Evolutionary conservation across 345 rosid species (phyloP), one percentile per base, ranked within the genome.

Genomic region (Eucalyptus decipiens): DNA sequence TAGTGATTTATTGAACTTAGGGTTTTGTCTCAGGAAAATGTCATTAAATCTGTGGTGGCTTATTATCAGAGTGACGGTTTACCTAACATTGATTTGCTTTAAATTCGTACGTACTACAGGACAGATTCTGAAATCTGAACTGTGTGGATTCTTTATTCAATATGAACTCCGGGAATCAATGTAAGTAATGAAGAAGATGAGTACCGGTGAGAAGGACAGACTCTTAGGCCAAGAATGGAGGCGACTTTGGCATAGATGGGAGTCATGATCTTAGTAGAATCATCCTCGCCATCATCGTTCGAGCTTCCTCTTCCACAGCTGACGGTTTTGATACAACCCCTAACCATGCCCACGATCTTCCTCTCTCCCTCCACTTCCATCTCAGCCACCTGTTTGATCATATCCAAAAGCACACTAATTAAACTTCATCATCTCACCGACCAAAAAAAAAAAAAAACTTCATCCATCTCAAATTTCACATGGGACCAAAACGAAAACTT

Each of bases 241-340:
- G 98, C 99, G 60, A 93, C 92, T 90, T 96, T 95, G 86, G 99
- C 94, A 91, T 93, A 95, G 72, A 95, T 87, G 34, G 97, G 95
- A 69, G 42, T 32, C 54, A 90, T n/a, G 26, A 92, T 86, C 32
- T 89, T 91, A 40, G 67, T 45, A 45, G 69, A 85, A 65, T 91
- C 90, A 85, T 69, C 47, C 47, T 76, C 83, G 47, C 83, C 83
- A 76, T 11, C 83, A 37, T 37, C 83, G 65, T 32, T 14, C 17
- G 42, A 56, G 62, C 60, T 86, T 51, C 87, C 65, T 65, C 89
- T 93, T 88, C 97, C 98, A 89, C 98, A 94, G 52, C 98, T 95
- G 87, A 95, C 97, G 89, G 93, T 95, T 92, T 97, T 97, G 88
- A 95, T 94, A 92, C 98, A 94, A 30, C 99, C 99, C 88, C 99